Conservation (phyloP, 805 yeast genomes). For the Pichia insulana region DNA sequence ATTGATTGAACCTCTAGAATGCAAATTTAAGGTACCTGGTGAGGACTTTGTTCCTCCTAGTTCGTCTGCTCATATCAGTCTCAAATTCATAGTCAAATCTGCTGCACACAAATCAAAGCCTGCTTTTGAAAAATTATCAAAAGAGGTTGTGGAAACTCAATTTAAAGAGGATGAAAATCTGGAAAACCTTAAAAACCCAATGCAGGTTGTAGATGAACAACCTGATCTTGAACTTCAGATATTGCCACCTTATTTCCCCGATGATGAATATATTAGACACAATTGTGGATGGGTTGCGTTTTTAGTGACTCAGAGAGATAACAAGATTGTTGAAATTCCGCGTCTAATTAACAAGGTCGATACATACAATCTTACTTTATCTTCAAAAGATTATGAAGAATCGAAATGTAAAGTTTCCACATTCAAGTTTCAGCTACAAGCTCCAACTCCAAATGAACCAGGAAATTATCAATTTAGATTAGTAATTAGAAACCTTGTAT, state of each 20-base stretch:
- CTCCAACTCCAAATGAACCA: conserved; percentile 67
- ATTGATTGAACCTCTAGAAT: conserved; percentile 51
- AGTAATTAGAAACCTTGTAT: conserved; percentile 60
- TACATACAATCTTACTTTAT: conserved; percentile 44
- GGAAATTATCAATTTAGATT: conserved; percentile 67
- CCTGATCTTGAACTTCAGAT: conserved; percentile 57
- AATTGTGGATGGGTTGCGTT: conserved; percentile 56
- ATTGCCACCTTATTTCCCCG: conserved; percentile 72
- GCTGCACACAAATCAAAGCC: conserved; percentile 57
- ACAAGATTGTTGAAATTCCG: conserved; percentile 67
- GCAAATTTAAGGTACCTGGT: conserved; percentile 82
- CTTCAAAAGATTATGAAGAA: conserved; percentile 40
- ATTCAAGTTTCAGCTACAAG: conserved; percentile 62
- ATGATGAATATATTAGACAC: conserved; percentile 26
- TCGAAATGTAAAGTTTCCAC: conserved; percentile 52
- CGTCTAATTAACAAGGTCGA: conserved; percentile 42
- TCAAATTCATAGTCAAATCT: conserved; percentile 71
- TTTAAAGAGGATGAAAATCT: conserved; percentile 51
- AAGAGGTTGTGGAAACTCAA: conserved; percentile 25
- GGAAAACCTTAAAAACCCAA: conserved; percentile 67
- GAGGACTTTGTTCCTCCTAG: conserved; percentile 64
- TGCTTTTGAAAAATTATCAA: conserved; percentile 31
- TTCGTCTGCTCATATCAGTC: conserved; percentile 62
- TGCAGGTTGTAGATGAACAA: conserved; percentile 51
- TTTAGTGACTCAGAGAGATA: conserved; percentile 66